Conservation (phyloP, 768 basidiomycete genomes). For the Boletus insuetus region DNA sequence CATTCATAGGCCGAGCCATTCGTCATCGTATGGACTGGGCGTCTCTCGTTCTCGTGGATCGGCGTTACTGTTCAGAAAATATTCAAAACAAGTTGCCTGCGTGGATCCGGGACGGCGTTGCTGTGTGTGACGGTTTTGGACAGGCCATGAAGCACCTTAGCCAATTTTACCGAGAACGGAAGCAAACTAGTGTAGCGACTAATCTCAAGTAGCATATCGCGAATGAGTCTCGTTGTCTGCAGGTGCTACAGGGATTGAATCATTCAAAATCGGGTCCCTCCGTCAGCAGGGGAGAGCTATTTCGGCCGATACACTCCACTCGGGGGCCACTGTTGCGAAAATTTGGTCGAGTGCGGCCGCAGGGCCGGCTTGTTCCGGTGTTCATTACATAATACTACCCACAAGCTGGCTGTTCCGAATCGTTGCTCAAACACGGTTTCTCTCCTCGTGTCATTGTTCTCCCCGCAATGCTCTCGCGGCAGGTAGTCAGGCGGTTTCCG, state of each 20-base stretch:
- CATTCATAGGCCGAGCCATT: slow-evolving; percentile 76
- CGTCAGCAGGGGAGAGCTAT: slow-evolving; percentile 1
- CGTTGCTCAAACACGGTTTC: not conserved
- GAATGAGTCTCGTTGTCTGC: not conserved
- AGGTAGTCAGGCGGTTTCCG: slow-evolving; percentile 36
- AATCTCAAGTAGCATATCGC: slow-evolving; percentile 2
- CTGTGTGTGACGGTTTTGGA: slow-evolving; percentile 64
- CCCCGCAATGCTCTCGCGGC: slow-evolving; percentile 37
- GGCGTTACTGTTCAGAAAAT: slow-evolving; percentile 65
- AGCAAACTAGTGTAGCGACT: slow-evolving; percentile 6
- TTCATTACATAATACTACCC: slow-evolving; percentile 13
- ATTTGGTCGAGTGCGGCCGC: not conserved
- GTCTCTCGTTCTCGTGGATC: slow-evolving; percentile 82
- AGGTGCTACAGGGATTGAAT: slow-evolving; percentile 2
- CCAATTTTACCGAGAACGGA: slow-evolving; percentile 65
- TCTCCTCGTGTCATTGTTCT: not conserved
- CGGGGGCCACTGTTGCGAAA: not conserved
- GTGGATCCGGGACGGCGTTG: slow-evolving; percentile 76
- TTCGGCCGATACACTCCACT: not conserved
- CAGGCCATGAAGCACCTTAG: slow-evolving; percentile 67
- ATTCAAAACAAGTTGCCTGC: slow-evolving; percentile 82
- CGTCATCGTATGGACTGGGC: slow-evolving; percentile 93
- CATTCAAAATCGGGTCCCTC: not conserved
- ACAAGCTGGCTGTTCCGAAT: not conserved
- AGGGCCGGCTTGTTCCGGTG: slow-evolving; percentile 17